Evolutionary conservation across 2,329 filamentous ascomycete species (phyloP).

Genomic region (Plenodomus lindquistii): DNA sequence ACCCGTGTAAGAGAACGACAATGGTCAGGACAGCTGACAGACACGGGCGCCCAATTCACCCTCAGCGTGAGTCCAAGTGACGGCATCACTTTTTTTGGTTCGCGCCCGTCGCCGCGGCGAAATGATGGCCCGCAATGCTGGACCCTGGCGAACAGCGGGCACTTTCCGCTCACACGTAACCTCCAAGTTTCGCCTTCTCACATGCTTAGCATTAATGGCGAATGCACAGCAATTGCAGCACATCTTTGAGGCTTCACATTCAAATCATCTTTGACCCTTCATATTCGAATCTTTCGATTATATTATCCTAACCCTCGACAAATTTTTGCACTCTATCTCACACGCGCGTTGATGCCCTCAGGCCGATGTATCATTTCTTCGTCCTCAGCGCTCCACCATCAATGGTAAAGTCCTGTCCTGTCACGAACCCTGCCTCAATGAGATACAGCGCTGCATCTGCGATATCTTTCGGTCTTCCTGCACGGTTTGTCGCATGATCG

Average conservation of each 20-base stretch:
- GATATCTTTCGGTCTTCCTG: conserved; percentile 52
- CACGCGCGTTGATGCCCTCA: too few relatives aligned
- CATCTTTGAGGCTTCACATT: too few relatives aligned
- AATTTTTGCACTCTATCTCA: too few relatives aligned
- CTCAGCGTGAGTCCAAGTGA: background rate
- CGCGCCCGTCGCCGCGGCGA: background rate
- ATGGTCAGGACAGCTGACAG: background rate
- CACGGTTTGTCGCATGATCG: conserved; percentile 51
- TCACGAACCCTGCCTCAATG: conserved; percentile 46
- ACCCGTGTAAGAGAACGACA: background rate
- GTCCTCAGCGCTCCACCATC: conserved; percentile 44
- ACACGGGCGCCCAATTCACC: background rate
- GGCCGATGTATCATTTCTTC: conserved; percentile 24
- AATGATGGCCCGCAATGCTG: background rate
- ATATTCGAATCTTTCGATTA: too few relatives aligned
- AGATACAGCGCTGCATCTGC: conserved; percentile 50
- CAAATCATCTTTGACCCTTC: too few relatives aligned
- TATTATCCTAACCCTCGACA: too few relatives aligned
- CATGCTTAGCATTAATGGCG: too few relatives aligned
- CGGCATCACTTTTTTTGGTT: background rate
- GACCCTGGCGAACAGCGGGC: background rate
- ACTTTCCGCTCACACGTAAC: background rate
- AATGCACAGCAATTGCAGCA: too few relatives aligned
- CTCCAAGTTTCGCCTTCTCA: too few relatives aligned
- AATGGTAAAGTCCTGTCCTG: conserved; percentile 43